A percentile compares a stretch with the other conserved stretches of the same genome.
Conservation (phyloP, 768 basidiomycete species). For the Lactarius pseudohatsudake region DNA sequence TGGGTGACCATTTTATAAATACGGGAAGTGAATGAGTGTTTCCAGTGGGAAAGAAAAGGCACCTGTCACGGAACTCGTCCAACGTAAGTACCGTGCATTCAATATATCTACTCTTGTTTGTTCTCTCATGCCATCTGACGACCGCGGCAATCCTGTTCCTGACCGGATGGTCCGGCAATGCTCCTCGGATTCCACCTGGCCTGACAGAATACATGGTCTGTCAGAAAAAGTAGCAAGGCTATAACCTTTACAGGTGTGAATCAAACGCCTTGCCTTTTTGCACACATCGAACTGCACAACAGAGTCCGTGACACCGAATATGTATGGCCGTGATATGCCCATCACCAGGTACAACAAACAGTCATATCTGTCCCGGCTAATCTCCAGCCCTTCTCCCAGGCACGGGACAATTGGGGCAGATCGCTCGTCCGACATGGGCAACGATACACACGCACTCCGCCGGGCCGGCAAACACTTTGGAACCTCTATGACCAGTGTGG, state of each 20-base stretch:
- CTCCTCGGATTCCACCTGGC: neutral
- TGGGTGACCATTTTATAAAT: neutral
- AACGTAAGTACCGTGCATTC: neutral
- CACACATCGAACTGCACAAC: neutral
- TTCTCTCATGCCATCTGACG: neutral
- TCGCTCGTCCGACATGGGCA: neutral
- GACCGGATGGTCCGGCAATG: neutral
- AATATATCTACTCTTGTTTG: conserved; percentile 3
- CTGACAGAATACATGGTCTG: neutral
- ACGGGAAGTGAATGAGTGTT: neutral
- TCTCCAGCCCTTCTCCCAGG: conserved; percentile 8
- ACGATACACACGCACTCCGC: neutral
- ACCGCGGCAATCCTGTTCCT: conserved; percentile 4
- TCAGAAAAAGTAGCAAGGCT: neutral
- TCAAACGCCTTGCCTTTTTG: neutral
- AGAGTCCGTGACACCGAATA: neutral
- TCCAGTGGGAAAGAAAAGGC: neutral
- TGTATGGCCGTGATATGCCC: neutral
- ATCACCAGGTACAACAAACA: conserved; percentile 12
- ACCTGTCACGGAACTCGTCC: neutral
- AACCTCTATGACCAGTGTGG: neutral
- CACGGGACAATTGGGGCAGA: neutral
- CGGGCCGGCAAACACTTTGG: neutral
- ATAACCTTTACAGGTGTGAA: neutral
- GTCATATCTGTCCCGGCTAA: conserved; percentile 10